Base-by-base conservation (phyloP, 2,329 filamentous ascomycete genomes). In the Pseudocercospora ulei region DNA sequence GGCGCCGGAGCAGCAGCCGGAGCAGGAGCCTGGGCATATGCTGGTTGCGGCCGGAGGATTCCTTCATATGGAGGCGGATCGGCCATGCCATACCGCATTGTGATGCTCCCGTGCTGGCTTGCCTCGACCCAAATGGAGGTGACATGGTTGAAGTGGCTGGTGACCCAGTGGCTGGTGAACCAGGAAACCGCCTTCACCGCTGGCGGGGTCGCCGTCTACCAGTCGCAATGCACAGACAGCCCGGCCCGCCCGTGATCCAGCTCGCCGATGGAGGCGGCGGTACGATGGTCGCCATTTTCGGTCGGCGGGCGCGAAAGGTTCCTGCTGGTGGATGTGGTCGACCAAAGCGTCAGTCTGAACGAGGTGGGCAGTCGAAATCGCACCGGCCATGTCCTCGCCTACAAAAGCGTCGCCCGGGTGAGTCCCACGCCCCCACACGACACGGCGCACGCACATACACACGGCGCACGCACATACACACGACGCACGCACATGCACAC, bases 201-300 rank as follows among this genome's bases (percentile, higher is more conserved):
- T 25, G 23, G n/a, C 23, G 12, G 23, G 12, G 23, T 25, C 23
- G 23, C n/a, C 23, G 23, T 25, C 12, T 4, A 25, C 23, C n/a
- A n/a, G n/a, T n/a, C n/a, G n/a, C n/a, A n/a, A n/a, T n/a, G n/a
- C n/a, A n/a, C n/a, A n/a, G n/a, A n/a, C n/a, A n/a, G n/a, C n/a
- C n/a, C n/a, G n/a, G n/a, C n/a, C n/a, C 7, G 9, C 12, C 6
- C 26, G 13, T n/a, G 8, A n/a, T 13, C 34, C 23, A 46, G 40
- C 33, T 25, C 23, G 34, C 30, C 30, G 14, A 51, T 51, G 48
- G 48, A 51, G 39, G 69, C 73, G 19, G 75, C 75, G 28, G 72
- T 79, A 47, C 69, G 75, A 53, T 79, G 74, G 73, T 78, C 75
- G 45, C 70, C 72, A 35, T 71, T 70, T 52, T 73, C 74, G 29